Evolutionary conservation across 495 filamentous ascomycete species (phyloP), one percentile per base, ranked within the genome.

Genomic region (Rostrohypoxylon terebratum): DNA sequence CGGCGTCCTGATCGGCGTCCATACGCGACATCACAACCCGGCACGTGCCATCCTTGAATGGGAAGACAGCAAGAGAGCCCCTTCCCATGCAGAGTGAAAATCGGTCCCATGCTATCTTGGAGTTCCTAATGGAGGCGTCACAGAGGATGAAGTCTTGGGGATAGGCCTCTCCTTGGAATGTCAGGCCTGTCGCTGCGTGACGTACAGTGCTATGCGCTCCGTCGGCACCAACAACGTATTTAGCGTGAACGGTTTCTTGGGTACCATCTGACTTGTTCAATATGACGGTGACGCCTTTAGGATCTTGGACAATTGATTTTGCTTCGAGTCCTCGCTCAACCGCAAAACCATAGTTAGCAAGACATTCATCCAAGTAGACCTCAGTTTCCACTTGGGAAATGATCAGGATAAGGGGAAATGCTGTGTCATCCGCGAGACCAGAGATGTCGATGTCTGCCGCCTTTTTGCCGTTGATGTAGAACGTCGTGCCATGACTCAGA

Each of bases 81-180:
- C 18, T 65, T 13, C 71, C 71, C 51, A 73, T 57, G 50, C 71
- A 73, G 9, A 73, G 71, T 7, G 71, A 73, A 13, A 73, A 73
- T 5, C 71, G 61, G 18, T 73, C 54, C 71, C 71, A 69, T 1
- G 66, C 9, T 33, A 66, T 20, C 1, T 53, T 73, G 14, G 71
- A n/a, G 44, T 73, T 69, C 25, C 66, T 61, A 16, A 73, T 60
- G 4, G 58, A 54, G 31, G 71, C 76, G 59, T 86, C 84, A 62
- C 82, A 83, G 20, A 86, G 80, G 33, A 85, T 74, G 53, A 84
- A 86, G 23, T 82, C 78, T 36, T 83, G 79, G 1, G 79, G 76
- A 55, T 86, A 86, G 0, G 78, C 65, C 2, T 72, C 76, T 1
- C 84, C 84, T 14, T 83, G 72, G 51, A 84, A 86, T 9, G 62